A percentile compares a stretch with the other conserved stretches of the same genome.
Conservation (phyloP, 129 eudicot species). For the Flaveria sonorensis region DNA sequence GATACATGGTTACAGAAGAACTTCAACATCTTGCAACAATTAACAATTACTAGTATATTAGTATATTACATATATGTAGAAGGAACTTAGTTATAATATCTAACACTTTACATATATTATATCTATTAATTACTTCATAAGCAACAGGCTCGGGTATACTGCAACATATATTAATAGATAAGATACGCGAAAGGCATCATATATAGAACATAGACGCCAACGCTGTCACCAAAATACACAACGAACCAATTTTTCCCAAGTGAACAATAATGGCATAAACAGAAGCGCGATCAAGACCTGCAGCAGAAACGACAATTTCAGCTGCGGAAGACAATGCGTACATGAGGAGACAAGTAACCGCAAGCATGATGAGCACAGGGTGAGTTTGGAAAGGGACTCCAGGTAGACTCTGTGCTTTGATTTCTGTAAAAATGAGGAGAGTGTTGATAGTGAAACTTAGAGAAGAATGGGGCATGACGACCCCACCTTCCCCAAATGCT, state of each 20-base stretch:
- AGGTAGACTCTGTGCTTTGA: background rate
- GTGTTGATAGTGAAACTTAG: background rate
- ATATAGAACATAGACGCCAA: background rate
- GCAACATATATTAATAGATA: background rate
- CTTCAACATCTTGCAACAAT: too few relatives aligned
- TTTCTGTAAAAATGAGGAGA: background rate
- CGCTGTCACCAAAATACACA: background rate
- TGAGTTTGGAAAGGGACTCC: background rate
- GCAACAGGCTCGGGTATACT: background rate
- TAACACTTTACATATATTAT: too few relatives aligned
- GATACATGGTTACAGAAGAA: background rate
- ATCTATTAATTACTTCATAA: too few relatives aligned
- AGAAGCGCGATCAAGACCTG: background rate
- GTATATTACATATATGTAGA: too few relatives aligned
- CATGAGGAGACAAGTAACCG: constrained; percentile 7
- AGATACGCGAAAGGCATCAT: background rate
- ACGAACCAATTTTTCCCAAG: constrained; percentile 8
- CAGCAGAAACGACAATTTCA: background rate
- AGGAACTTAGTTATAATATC: too few relatives aligned
- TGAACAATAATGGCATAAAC: constrained; percentile 2
- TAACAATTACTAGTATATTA: too few relatives aligned
- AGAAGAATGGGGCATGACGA: background rate
- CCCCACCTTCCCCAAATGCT: background rate
- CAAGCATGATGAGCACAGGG: background rate
- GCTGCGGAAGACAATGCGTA: background rate